Evolutionary conservation across 495 filamentous ascomycete species (phyloP).

Genomic region (Lophiostoma macrostomum): DNA sequence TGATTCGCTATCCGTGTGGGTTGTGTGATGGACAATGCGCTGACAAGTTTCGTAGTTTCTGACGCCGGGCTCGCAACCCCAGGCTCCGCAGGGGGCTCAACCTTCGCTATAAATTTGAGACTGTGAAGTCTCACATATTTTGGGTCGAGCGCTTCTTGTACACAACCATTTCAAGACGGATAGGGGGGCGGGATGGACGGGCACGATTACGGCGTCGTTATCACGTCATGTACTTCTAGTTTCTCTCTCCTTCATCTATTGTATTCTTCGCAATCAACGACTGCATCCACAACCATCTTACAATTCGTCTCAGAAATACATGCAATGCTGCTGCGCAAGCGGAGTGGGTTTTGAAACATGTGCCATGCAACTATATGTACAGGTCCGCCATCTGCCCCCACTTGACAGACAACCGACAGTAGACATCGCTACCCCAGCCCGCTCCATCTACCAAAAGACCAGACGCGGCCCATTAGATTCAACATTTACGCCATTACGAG

Average conservation of each 20-base stretch:
- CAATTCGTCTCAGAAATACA: too few relatives aligned
- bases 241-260: conserved; percentile 21
- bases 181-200: neutral
- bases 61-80: conserved; percentile 6
- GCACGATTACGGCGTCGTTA: conserved; percentile 2
- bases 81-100: conserved; percentile 7
- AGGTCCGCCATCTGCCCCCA: conserved; percentile 8
- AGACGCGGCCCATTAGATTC: conserved; percentile 29
- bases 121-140: too few relatives aligned
- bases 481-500: conserved; percentile 15
- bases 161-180: conserved; percentile 17
- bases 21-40: neutral
- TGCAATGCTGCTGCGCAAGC: too few relatives aligned
- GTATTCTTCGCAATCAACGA: conserved; percentile 1
- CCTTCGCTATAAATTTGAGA: conserved; percentile 13
- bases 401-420: neutral
- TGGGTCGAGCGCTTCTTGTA: conserved; percentile 2
- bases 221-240: conserved; percentile 24
- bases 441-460: neutral
- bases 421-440: neutral
- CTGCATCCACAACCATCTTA: neutral
- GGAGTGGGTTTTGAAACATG: conserved; percentile 22
- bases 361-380: conserved; percentile 30
- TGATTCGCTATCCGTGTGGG: neutral
- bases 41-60: conserved; percentile 10